Percentiles rank a stretch among this genome's conserved stretches.
These are phyloP conservation scores for Globisporangium mamillatum DNA, from an alignment of 352 stramenopile genomes.

Conservation along the genomic window DNA sequence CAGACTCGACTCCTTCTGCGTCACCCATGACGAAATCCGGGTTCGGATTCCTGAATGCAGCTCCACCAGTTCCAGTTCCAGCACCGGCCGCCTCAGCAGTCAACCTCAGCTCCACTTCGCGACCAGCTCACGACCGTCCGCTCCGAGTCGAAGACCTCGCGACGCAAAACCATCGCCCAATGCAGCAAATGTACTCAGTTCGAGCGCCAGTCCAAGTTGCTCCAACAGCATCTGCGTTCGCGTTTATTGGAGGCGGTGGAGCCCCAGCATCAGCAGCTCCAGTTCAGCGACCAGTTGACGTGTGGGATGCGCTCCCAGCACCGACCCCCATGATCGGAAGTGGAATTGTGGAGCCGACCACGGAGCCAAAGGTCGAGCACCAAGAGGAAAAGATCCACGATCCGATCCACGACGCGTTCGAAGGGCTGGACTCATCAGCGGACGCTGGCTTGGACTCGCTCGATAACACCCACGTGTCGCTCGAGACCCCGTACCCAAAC, in stretches of 20 bases:
- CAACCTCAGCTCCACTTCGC: slow-evolving; percentile 15
- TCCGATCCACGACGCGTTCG: slow-evolving; percentile 80
- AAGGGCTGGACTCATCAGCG: slow-evolving; percentile 54
- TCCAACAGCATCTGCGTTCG: slow-evolving; percentile 40
- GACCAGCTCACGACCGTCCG: slow-evolving; percentile 14
- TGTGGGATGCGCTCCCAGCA: slow-evolving; percentile 60
- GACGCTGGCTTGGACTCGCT: slow-evolving; percentile 35
- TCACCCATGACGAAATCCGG: slow-evolving; percentile 31
- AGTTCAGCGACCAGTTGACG: slow-evolving; percentile 29
- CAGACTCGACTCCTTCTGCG: slow-evolving; percentile 14
- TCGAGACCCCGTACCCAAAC: slow-evolving; percentile 27
- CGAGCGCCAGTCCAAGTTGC: background rate
- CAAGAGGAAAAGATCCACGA: slow-evolving; percentile 40
- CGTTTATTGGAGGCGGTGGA: slow-evolving; percentile 34
- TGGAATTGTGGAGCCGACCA: background rate
- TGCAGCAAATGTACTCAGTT: slow-evolving; percentile 4
- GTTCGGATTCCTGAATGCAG: slow-evolving; percentile 36
- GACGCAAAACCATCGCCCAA: slow-evolving; percentile 9
- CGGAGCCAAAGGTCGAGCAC: background rate
- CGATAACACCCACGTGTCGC: slow-evolving; percentile 27
- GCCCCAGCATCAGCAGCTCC: slow-evolving; percentile 15
- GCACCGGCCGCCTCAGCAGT: slow-evolving; percentile 3
- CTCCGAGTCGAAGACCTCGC: slow-evolving; percentile 18
- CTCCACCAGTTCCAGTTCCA: slow-evolving; percentile 10
- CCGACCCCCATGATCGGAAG: slow-evolving; percentile 30